Percentiles rank a stretch among this genome's conserved stretches.
phyloP scores from a whole-genome alignment of 2,329 filamentous ascomycete species.

The Cladobotryum protrusum region DNA sequence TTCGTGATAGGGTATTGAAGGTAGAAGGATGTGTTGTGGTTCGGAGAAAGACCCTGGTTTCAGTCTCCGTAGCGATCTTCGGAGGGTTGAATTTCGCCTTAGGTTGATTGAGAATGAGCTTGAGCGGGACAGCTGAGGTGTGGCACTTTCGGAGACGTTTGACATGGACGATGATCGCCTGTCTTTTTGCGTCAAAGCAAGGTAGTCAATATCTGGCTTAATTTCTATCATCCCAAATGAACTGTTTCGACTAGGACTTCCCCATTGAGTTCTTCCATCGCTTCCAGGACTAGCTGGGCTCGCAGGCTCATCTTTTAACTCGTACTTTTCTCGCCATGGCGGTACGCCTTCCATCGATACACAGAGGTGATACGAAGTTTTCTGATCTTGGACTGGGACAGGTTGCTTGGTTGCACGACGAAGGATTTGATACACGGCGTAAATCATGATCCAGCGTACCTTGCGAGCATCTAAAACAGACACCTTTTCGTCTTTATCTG shows the following conservation, averaged over 20 bases:
- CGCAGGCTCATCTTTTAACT: constrained; percentile 22
- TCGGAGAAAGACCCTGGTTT: constrained; percentile 17
- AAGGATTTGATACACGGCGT: constrained; percentile 67
- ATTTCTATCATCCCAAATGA: constrained; percentile 33
- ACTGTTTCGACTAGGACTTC: constrained; percentile 8
- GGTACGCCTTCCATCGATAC: constrained; percentile 37
- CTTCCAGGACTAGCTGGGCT: constrained; percentile 2
- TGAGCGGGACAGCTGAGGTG: constrained; percentile 19
- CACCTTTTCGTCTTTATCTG: constrained; percentile 49
- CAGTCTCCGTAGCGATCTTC: constrained; percentile 29
- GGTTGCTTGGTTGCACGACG: constrained; percentile 57
- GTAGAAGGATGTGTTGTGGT: constrained; percentile 12
- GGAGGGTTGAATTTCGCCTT: constrained; percentile 28
- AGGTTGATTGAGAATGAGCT: constrained; percentile 26
- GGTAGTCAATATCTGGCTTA: constrained; percentile 52
- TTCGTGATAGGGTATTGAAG: constrained; percentile 36
- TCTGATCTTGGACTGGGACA: constrained; percentile 52
- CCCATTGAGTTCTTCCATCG: constrained; percentile 16
- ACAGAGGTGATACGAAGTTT: constrained; percentile 51
- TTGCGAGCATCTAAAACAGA: constrained; percentile 62
- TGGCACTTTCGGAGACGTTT: constrained; percentile 15
- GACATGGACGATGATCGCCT: constrained; percentile 9
- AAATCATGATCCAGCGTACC: constrained; percentile 72
- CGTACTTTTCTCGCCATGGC: constrained; percentile 37
- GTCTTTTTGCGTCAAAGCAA: constrained; percentile 36